phyloP scores from a whole-genome alignment of 2,329 filamentous ascomycete genomes.

The Epicoccum nigrum region DNA sequence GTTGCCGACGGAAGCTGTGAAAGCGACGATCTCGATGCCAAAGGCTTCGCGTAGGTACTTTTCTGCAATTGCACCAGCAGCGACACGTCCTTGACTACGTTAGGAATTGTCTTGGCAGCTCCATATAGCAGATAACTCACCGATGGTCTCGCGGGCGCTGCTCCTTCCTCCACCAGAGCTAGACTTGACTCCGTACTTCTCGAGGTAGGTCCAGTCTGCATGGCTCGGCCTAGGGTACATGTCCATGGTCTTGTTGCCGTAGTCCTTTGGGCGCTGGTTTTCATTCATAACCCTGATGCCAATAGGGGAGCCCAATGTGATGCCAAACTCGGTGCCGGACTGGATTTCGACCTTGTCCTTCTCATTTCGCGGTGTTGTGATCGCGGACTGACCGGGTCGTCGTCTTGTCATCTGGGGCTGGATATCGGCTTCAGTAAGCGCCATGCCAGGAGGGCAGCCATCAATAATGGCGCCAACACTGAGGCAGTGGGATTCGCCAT shows the following conservation, averaged over 20 bases:
- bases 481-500: slow-evolving; percentile 88
- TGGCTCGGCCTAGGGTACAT: slow-evolving; percentile 88
- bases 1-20: slow-evolving; percentile 82
- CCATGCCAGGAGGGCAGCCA: slow-evolving; percentile 85
- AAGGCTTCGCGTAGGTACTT: slow-evolving; percentile 85
- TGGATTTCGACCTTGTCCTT: slow-evolving; percentile 92
- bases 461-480: slow-evolving; percentile 96
- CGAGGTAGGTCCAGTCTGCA: slow-evolving; percentile 95
- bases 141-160: slow-evolving; percentile 94
- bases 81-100: slow-evolving; percentile 71
- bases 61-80: slow-evolving; percentile 89
- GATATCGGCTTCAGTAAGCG: slow-evolving; percentile 83
- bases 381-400: slow-evolving; percentile 84
- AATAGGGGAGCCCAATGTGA: slow-evolving; percentile 91
- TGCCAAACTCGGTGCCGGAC: slow-evolving; percentile 87
- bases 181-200: slow-evolving; percentile 96
- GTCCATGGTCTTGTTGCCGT: slow-evolving; percentile 88
- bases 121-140: slow-evolving; percentile 47
- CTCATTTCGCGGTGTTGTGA: slow-evolving; percentile 92
- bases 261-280: slow-evolving; percentile 91
- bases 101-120: slow-evolving; percentile 3
- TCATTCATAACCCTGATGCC: slow-evolving; percentile 87
- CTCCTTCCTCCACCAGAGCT: slow-evolving; percentile 87
- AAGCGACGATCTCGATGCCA: slow-evolving; percentile 89
- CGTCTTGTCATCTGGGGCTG: slow-evolving; percentile 93